Conservation (phyloP, 768 basidiomycete species). For the Sarcodon sp. region DNA sequence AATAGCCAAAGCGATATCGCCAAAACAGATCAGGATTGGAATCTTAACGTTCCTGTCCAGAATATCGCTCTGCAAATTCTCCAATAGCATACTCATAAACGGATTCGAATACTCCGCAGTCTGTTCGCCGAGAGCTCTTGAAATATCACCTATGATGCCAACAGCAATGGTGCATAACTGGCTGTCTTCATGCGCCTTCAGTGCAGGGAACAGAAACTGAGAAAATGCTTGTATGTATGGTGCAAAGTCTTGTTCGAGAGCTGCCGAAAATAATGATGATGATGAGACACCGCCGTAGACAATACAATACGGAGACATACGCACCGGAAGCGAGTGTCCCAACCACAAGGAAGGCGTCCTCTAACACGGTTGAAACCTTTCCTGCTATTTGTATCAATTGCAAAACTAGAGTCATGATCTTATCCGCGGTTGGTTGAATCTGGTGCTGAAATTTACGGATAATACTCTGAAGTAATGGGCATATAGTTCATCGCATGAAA, state of each 20-base stretch:
- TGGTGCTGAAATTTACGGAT: constrained; percentile 74
- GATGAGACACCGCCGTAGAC: background rate
- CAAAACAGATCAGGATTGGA: constrained; percentile 89
- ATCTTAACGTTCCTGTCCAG: constrained; percentile 94
- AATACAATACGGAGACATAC: constrained; percentile 7
- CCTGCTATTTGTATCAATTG: constrained; percentile 78
- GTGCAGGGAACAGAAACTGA: constrained; percentile 77
- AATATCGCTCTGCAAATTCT: constrained; percentile 83
- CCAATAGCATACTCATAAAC: constrained; percentile 88
- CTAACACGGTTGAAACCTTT: constrained; percentile 88
- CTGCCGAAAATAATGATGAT: constrained; percentile 17
- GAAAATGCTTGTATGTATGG: constrained; percentile 81
- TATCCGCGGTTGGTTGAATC: constrained; percentile 82
- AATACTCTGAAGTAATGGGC: constrained; percentile 39
- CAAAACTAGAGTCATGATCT: constrained; percentile 88
- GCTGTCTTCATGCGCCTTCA: constrained; percentile 89
- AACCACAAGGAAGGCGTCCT: constrained; percentile 92
- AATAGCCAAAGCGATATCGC: constrained; percentile 91
- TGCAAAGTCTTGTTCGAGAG: constrained; percentile 66
- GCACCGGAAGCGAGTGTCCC: constrained; percentile 73
- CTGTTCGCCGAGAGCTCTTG: constrained; percentile 84
- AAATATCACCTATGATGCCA: constrained; percentile 91
- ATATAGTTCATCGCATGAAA: background rate
- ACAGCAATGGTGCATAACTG: constrained; percentile 94
- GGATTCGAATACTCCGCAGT: constrained; percentile 71